Evolutionary conservation across 257 asterid genomes (phyloP).

Genomic region (Mitragyna speciosa): DNA sequence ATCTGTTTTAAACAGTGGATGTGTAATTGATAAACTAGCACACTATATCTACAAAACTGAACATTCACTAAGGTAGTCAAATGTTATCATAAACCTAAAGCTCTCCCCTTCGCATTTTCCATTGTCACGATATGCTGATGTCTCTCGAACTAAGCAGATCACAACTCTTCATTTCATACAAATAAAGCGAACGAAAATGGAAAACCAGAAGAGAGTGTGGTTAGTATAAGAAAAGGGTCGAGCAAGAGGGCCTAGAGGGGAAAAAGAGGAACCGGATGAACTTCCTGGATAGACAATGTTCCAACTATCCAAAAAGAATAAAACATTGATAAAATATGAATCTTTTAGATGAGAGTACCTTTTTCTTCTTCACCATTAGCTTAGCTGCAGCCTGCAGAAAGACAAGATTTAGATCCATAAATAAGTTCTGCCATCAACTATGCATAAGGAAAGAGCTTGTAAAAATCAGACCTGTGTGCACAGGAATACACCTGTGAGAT

Average conservation of each 20-base stretch:
- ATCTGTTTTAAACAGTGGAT: neutral
- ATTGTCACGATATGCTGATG: neutral
- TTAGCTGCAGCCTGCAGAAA: slow-evolving; percentile 91
- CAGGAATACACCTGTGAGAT: slow-evolving; percentile 90
- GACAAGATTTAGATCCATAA: slow-evolving; percentile 24
- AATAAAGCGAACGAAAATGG: neutral
- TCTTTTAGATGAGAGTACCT: slow-evolving; percentile 43
- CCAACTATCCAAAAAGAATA: slow-evolving; percentile 5
- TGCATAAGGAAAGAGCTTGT: slow-evolving; percentile 2
- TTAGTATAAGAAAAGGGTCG: neutral
- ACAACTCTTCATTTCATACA: neutral
- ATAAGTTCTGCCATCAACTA: slow-evolving; percentile 7
- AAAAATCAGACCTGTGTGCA: slow-evolving; percentile 73
- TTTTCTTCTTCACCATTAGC: slow-evolving; percentile 93
- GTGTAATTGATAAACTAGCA: neutral
- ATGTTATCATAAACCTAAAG: neutral
- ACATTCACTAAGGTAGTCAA: neutral
- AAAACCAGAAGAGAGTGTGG: neutral
- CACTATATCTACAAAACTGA: neutral
- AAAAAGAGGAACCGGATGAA: neutral
- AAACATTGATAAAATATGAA: neutral
- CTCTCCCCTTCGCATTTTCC: neutral
- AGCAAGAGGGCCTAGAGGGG: neutral
- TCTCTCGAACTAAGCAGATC: neutral
- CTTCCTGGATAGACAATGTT: neutral